phyloP scores from a whole-genome alignment of 2,329 filamentous ascomycete species.

The Whalleya microplaca region DNA sequence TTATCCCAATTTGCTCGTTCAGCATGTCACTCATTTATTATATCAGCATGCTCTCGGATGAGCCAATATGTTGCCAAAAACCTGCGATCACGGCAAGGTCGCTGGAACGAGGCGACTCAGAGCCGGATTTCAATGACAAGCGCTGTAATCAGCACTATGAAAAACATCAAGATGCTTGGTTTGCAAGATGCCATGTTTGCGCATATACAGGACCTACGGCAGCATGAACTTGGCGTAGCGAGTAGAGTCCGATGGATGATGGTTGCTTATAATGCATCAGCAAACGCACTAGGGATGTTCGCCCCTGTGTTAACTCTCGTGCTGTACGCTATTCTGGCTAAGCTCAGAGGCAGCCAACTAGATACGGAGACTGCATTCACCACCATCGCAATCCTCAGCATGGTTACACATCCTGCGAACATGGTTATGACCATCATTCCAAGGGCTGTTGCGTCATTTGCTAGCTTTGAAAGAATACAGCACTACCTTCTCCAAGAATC shows the following conservation, averaged over 20 bases:
- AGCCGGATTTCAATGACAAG: constrained; percentile 42
- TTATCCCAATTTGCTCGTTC: not conserved
- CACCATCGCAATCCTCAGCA: too few species aligned
- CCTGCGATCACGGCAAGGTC: constrained; percentile 40
- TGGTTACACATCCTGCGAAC: too few species aligned
- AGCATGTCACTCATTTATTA: not conserved
- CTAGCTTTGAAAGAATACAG: too few species aligned
- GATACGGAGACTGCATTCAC: too few species aligned
- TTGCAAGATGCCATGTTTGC: constrained; percentile 29
- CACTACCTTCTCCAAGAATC: too few species aligned
- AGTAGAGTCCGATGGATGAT: constrained; percentile 44
- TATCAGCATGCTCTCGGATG: constrained; percentile 45
- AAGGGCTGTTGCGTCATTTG: too few species aligned
- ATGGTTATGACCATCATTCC: too few species aligned
- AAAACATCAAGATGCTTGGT: constrained; percentile 46
- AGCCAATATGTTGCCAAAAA: constrained; percentile 44
- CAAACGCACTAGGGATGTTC: constrained; percentile 48
- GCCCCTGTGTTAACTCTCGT: constrained; percentile 43
- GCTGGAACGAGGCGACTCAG: constrained; percentile 47
- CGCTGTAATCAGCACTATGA: constrained; percentile 41
- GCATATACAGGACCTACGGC: constrained; percentile 33
- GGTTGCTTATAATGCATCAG: constrained; percentile 46
- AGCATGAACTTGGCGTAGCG: constrained; percentile 39
- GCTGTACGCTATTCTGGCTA: too few species aligned
- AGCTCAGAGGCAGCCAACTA: too few species aligned